Evolutionary conservation across 2,329 filamentous ascomycete species (phyloP).

Genomic region (Aurifilum marmelostoma): DNA sequence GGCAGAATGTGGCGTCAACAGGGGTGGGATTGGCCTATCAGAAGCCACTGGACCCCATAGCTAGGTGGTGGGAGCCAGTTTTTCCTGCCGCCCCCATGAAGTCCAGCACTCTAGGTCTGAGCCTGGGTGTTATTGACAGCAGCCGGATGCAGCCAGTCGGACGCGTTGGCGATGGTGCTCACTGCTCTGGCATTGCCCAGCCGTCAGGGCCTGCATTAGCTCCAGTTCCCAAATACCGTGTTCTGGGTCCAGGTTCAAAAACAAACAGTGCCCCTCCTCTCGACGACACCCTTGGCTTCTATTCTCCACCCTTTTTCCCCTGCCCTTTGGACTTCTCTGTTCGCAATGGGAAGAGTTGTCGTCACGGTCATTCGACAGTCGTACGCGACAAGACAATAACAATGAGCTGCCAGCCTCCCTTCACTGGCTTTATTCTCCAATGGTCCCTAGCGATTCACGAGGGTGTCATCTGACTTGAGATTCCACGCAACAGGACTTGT

Average conservation of each 20-base stretch:
- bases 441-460: background rate
- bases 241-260: conserved; percentile 13
- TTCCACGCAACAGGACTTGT: background rate
- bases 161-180: conserved; percentile 23
- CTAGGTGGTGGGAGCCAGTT: background rate
- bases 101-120: conserved; percentile 12
- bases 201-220: conserved; percentile 20
- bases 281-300: background rate
- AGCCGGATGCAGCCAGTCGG: conserved; percentile 14
- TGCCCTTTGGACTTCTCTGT: background rate
- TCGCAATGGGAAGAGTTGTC: background rate
- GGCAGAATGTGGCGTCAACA: conserved; percentile 6
- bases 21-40: conserved; percentile 4
- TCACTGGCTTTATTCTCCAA: background rate
- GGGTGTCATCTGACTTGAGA: conserved; percentile 11
- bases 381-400: conserved; percentile 26
- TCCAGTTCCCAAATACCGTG: conserved; percentile 13
- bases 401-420: conserved; percentile 1
- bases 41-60: conserved; percentile 11
- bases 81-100: conserved; percentile 9
- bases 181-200: conserved; percentile 16
- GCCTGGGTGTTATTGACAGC: conserved; percentile 9
- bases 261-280: conserved; percentile 25
- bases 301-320: background rate
- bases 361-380: background rate